These are phyloP conservation scores for Beauveria caledonica DNA, from an alignment of 2,329 filamentous ascomycete species.

Conservation along the genomic window DNA sequence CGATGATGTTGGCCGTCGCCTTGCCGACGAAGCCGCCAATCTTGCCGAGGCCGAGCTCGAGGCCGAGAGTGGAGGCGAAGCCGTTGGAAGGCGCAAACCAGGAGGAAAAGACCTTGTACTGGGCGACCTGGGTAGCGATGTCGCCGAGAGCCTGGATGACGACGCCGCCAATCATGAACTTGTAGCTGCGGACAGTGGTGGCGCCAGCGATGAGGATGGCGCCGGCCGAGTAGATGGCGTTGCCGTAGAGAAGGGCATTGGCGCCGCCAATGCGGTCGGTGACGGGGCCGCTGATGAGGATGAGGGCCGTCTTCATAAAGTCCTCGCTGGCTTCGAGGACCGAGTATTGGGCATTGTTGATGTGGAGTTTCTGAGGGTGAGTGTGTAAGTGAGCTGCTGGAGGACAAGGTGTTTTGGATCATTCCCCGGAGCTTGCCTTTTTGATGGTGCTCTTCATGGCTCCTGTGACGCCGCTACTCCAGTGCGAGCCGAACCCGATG, in stretches of 20 bases:
- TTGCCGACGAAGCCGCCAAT: conserved; percentile 54
- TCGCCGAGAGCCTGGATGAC: conserved; percentile 52
- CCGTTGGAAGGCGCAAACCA: conserved; percentile 56
- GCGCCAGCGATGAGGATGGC: conserved; percentile 52
- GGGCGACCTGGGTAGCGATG: conserved; percentile 54
- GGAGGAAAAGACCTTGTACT: conserved; percentile 57
- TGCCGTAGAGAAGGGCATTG: conserved; percentile 51
- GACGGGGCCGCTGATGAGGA: conserved; percentile 45
- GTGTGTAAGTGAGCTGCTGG: not conserved
- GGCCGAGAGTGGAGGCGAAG: conserved; percentile 52
- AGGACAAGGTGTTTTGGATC: rapidly evolving
- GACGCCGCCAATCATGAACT: conserved; percentile 51
- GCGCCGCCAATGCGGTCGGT: conserved; percentile 53
- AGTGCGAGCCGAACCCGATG: conserved; percentile 52
- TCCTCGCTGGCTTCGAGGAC: conserved; percentile 52
- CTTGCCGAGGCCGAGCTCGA: conserved; percentile 53
- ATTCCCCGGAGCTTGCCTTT: conserved; percentile 26
- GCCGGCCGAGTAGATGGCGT: conserved; percentile 48
- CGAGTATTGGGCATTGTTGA: conserved; percentile 52
- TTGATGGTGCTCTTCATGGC: conserved; percentile 55
- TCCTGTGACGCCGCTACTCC: conserved; percentile 52
- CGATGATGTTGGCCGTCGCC: conserved; percentile 51
- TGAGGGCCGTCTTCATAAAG: conserved; percentile 51
- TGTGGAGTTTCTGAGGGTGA: conserved; percentile 37
- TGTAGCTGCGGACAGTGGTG: conserved; percentile 45